Percentiles rank a stretch among this genome's conserved stretches.
These are phyloP conservation scores for Lentinus tigrinus DNA, from an alignment of 768 basidiomycete species.

Conservation along the genomic window DNA sequence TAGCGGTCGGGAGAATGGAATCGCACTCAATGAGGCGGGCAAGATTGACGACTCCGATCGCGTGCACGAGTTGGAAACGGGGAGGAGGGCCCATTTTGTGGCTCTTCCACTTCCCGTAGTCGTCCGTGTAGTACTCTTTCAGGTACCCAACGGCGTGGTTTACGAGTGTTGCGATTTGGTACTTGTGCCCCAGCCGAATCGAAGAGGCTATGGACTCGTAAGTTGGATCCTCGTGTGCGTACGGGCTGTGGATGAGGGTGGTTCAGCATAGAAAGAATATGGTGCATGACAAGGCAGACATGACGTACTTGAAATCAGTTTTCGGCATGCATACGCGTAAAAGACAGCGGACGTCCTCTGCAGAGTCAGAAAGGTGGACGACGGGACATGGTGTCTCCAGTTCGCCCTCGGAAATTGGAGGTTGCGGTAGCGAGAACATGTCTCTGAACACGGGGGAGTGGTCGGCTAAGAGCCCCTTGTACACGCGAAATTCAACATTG, in stretches of 20 bases:
- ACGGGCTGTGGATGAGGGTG: no score
- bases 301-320: no score
- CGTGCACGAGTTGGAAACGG: background rate
- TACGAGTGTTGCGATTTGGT: background rate
- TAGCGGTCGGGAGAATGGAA: constrained; percentile 5
- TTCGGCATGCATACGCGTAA: no score
- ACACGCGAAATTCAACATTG: constrained; percentile 1
- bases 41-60: constrained; percentile 7
- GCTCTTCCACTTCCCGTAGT: background rate
- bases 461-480: background rate
- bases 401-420: no score
- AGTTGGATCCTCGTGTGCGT: background rate
- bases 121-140: background rate
- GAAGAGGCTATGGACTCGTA: background rate
- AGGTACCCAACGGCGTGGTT: background rate
- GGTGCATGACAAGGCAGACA: no score
- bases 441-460: no score
- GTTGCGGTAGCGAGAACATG: no score
- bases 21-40: constrained; percentile 1
- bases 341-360: no score
- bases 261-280: no score
- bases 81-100: background rate
- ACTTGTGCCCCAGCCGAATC: constrained; percentile 1
- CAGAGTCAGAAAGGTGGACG: no score
- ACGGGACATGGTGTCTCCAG: no score